Conservation (phyloP, 192 early-diverging fungal genomes). For the Pilaira anomala region DNA sequence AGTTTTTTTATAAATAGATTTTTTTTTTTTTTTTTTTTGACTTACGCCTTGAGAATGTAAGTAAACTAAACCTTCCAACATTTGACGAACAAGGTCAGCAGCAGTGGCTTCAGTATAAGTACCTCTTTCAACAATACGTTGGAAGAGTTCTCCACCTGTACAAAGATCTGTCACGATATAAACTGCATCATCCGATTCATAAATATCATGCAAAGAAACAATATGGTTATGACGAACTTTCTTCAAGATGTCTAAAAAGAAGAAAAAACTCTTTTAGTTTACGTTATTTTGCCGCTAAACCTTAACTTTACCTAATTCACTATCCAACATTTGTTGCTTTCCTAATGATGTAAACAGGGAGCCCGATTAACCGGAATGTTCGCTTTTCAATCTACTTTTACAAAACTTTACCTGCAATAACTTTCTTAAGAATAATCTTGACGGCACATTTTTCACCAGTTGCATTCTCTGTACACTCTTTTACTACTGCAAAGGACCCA, state of each 20-base stretch:
- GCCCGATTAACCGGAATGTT: not conserved
- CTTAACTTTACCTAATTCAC: slow-evolving; percentile 46
- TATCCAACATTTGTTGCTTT: slow-evolving; percentile 51
- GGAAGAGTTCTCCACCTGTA: slow-evolving; percentile 80
- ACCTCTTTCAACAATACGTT: slow-evolving; percentile 66
- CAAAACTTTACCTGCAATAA: slow-evolving; percentile 31
- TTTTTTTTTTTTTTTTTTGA: slow-evolving; percentile 1
- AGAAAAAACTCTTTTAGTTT: not conserved
- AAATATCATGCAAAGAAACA: slow-evolving; percentile 67
- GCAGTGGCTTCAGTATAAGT: slow-evolving; percentile 74
- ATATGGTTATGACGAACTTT: slow-evolving; percentile 81
- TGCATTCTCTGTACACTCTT: slow-evolving; percentile 51
- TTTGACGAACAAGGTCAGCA: slow-evolving; percentile 60
- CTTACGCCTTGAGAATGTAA: slow-evolving; percentile 67
- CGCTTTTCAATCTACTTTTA: not conserved
- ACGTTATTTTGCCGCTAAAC: not conserved
- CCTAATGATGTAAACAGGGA: slow-evolving; percentile 18
- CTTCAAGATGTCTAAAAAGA: slow-evolving; percentile 68
- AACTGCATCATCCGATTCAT: slow-evolving; percentile 64
- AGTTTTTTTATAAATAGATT: not conserved
- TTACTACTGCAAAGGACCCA: slow-evolving; percentile 58
- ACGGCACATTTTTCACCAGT: slow-evolving; percentile 57
- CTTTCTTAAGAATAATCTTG: slow-evolving; percentile 70
- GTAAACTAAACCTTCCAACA: slow-evolving; percentile 77
- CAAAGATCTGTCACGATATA: slow-evolving; percentile 66